Evolutionary conservation across 495 filamentous ascomycete species (phyloP), one percentile per base, ranked within the genome.

Genomic region (Talaromyces stipitatus): DNA sequence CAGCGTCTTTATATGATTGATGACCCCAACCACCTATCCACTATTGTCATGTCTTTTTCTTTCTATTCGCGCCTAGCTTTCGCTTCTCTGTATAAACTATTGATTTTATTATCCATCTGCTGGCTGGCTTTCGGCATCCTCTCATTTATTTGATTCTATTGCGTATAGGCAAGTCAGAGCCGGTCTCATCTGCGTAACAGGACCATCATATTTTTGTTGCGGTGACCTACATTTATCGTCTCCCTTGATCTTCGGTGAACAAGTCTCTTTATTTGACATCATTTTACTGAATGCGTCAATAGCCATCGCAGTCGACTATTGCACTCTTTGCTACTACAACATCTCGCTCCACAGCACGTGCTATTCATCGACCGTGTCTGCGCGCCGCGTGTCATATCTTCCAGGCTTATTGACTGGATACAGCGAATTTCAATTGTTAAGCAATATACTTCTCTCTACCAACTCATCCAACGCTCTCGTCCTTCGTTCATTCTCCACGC

Each of bases 71-170:
- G 45, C 29, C 26, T 47, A 54, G 50, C 58, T 57, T 52, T 58
- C 52, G 55, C 50, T 50, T 61, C 53, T 66, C 58, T 50, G 11
- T 64, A 26, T 20, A 27, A n/a, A 26, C 63, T 57, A 27, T 50
- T 48, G 20, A 48, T 48, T 48, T 18, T 48, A 7, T 26, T 26
- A 24, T 26, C 12, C n/a, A 48, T 18, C 24, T 24, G 45, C 45
- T 48, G 45, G 45, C 45, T 48, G 45, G 45, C 22, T 48, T 24
- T 48, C 45, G 14, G 24, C 45, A 48, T 48, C 45, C 24, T 24
- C 24, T 48, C 45, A 48, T 48, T 48, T n/a, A 14, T 41, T 41
- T 16, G 7, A 41, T 18, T 41, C 36, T 18, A 16, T n/a, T n/a
- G n/a, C n/a, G n/a, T 48, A 24, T 24, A 24, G 45, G 20, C 45